phyloP scores from a whole-genome alignment of 139 green algal genomes.

The Closterium sp. region DNA sequence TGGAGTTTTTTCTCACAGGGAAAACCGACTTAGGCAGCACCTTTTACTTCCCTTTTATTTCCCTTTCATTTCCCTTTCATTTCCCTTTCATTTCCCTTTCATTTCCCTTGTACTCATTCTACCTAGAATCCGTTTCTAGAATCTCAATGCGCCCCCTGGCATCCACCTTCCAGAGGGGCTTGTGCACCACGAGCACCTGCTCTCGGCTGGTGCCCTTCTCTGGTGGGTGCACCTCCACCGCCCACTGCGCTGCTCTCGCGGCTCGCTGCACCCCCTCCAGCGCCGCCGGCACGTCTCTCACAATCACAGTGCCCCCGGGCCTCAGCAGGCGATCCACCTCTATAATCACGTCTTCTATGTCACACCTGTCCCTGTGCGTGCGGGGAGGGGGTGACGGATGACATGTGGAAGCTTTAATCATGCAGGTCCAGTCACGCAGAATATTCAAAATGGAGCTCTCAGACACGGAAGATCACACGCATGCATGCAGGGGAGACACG shows the following conservation, averaged over 20 bases:
- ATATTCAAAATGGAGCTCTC: too few species aligned
- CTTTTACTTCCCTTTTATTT: too few species aligned
- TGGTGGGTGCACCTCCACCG: neutral
- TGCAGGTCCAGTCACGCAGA: too few species aligned
- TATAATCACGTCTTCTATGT: slow-evolving; percentile 12
- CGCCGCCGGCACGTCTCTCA: neutral
- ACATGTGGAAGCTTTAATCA: neutral
- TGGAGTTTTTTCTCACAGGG: too few species aligned
- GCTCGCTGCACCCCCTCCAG: neutral
- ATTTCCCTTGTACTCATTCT: too few species aligned
- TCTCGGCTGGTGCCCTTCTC: neutral
- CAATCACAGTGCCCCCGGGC: neutral
- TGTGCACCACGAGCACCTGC: neutral
- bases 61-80: too few species aligned
- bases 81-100: too few species aligned
- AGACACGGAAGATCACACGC: too few species aligned
- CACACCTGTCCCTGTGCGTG: neutral
- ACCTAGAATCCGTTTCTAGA: neutral
- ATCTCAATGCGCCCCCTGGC: neutral
- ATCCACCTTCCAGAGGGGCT: neutral
- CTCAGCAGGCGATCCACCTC: slow-evolving; percentile 27
- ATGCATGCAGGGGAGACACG: too few species aligned
- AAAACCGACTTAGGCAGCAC: too few species aligned
- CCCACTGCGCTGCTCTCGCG: neutral
- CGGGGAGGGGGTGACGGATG: neutral